Percentiles rank a stretch among this genome's conserved stretches.
Evolutionary conservation across 148 eudicot genomes (phyloP).

Genomic region (Rhododendron kiyosumense): DNA sequence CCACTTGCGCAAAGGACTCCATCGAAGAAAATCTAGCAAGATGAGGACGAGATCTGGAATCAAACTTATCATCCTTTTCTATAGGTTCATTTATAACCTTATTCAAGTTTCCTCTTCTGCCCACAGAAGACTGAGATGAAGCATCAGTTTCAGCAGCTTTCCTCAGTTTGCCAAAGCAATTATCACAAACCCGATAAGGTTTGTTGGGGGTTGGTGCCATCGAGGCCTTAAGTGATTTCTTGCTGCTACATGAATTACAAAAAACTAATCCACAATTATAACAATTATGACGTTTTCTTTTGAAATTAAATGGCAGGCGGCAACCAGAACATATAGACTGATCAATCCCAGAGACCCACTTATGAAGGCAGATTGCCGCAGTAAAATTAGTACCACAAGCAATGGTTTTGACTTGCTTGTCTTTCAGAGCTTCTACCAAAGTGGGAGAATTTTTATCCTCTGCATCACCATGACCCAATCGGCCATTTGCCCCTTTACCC

Average conservation of each 20-base stretch:
- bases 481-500: conserved; percentile 97
- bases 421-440: conserved; percentile 80
- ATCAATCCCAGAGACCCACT: conserved; percentile 98
- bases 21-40: conserved; percentile 83
- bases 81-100: conserved; percentile 43
- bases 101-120: conserved; percentile 67
- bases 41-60: conserved; percentile 60
- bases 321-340: conserved; percentile 99
- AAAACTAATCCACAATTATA: conserved; percentile 94
- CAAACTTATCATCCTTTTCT: conserved; percentile 73
- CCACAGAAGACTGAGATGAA: conserved; percentile 58
- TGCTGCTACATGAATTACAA: conserved; percentile 96
- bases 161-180: conserved; percentile 68
- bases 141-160: conserved; percentile 63
- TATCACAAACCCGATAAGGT: conserved; percentile 96
- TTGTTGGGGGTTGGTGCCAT: conserved; percentile 97
- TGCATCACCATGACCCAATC: conserved; percentile 90
- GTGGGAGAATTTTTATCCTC: conserved; percentile 79
- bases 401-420: conserved; percentile 90
- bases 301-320: conserved; percentile 87
- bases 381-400: conserved; percentile 96
- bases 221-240: conserved; percentile 86
- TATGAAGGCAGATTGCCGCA: conserved; percentile 93
- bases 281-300: conserved; percentile 96
- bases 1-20: conserved; percentile 61